These are phyloP conservation scores for Ascochyta rabiei DNA, from an alignment of 2,329 filamentous ascomycete genomes.

Conservation along the genomic window DNA sequence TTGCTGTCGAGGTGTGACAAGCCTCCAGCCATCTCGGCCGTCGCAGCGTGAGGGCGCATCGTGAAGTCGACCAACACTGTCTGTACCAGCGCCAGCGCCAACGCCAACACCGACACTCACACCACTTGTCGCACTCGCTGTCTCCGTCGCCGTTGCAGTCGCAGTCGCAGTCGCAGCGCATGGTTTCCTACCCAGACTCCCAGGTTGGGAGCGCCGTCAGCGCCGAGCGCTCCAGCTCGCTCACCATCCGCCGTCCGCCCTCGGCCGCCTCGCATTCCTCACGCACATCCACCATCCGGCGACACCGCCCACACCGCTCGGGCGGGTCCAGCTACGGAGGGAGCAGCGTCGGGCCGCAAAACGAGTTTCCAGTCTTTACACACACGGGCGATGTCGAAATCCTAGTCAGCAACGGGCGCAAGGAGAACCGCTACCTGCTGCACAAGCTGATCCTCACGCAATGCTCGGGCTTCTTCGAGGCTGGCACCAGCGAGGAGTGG, in stretches of 20 bases:
- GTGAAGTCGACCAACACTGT: not conserved
- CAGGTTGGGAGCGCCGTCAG: slow-evolving; percentile 38
- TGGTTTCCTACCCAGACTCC: slow-evolving; percentile 68
- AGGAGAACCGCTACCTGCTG: slow-evolving; percentile 83
- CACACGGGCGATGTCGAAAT: slow-evolving; percentile 95
- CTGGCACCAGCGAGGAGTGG: slow-evolving; percentile 82
- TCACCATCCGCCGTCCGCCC: slow-evolving; percentile 65
- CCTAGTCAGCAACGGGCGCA: slow-evolving; percentile 69
- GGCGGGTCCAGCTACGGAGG: slow-evolving; percentile 82
- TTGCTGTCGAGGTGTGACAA: slow-evolving; percentile 22
- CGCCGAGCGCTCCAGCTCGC: slow-evolving; percentile 54
- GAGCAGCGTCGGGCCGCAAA: slow-evolving; percentile 70
- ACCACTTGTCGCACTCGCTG: not conserved
- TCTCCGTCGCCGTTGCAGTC: not conserved
- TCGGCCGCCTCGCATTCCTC: slow-evolving; percentile 64
- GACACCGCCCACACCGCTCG: slow-evolving; percentile 70
- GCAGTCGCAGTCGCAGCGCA: slow-evolving; percentile 42
- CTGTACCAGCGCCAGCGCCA: not conserved
- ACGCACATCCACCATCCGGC: slow-evolving; percentile 54
- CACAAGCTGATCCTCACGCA: slow-evolving; percentile 87
- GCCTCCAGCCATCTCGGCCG: slow-evolving; percentile 19
- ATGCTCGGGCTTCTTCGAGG: slow-evolving; percentile 93
- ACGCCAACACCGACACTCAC: slow-evolving; percentile 10
- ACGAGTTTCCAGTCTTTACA: slow-evolving; percentile 91
- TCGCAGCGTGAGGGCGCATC: slow-evolving; percentile 17